These are phyloP conservation scores for Nepenthes mirabilis DNA, from an alignment of 148 eudicot genomes.

Conservation along the genomic window DNA sequence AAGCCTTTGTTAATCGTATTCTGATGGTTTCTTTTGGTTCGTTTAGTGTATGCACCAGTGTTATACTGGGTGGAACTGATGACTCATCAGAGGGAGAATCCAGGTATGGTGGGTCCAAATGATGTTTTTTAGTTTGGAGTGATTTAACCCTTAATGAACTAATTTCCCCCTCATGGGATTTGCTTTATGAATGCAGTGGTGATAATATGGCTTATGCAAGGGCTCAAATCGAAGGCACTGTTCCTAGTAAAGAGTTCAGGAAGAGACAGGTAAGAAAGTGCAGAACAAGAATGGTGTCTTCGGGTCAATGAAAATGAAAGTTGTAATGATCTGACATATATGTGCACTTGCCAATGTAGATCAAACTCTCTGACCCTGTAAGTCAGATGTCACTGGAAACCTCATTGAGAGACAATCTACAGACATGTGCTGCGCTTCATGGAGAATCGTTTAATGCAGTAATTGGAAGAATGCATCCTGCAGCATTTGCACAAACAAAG, in stretches of 20 bases:
- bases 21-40: constrained; percentile 9
- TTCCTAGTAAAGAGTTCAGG: constrained; percentile 82
- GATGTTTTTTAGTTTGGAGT: background rate
- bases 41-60: constrained; percentile 77
- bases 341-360: constrained; percentile 26
- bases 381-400: constrained; percentile 75
- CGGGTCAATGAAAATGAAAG: background rate
- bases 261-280: constrained; percentile 60
- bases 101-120: constrained; percentile 31
- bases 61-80: constrained; percentile 69
- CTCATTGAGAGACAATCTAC: constrained; percentile 81
- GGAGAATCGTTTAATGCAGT: constrained; percentile 83
- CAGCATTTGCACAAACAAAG: constrained; percentile 74
- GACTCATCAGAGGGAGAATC: constrained; percentile 85
- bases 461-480: constrained; percentile 78
- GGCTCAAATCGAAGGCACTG: constrained; percentile 39
- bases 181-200: constrained; percentile 23
- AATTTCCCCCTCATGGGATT: background rate
- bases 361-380: constrained; percentile 77
- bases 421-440: constrained; percentile 85
- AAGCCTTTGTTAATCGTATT: background rate
- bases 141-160: background rate
- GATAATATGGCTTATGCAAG: constrained; percentile 53
- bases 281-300: background rate
- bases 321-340: background rate